Evolutionary conservation across 164 flowering plant species (phyloP), one percentile per base, ranked within the genome.

Genomic region (Brasenia schreberi): DNA sequence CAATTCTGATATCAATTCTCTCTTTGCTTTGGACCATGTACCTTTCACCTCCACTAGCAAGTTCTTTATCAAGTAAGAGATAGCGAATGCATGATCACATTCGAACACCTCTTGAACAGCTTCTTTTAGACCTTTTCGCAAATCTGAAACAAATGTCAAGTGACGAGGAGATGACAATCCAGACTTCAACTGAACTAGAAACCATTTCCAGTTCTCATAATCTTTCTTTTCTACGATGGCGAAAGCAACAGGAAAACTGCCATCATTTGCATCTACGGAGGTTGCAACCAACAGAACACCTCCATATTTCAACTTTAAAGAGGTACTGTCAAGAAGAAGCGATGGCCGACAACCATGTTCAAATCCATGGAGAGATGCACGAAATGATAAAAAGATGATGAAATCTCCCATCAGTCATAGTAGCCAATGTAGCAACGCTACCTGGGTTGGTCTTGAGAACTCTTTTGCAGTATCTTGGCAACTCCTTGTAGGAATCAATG

Each of bases 371-470:
- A 63, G n/a, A 16, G 42, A 63, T 63, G 65, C 42, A 63, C 65
- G n/a, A 39, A 63, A 63, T 5, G 65, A 75, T 18, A 75, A 83
- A 89, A 56, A 89, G 77, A 14, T 88, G 85, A 68, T 80, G 87
- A 68, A 89, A 89, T 76, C 85, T 83, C 7, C 85, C 79, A 72
- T 86, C 90, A 1, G 85, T 94, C 74, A 81, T 85, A 1, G 92
- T 88, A 61, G 74, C 63, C 45, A 82, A 78, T 18, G 83, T 81
- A 62, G 87, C 92, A 67, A 79, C 10, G 73, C 92, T 90, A 45
- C 92, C 92, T 0, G 96, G 94, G 73, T 88, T 90, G 9, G 94
- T 82, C 69, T 85, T 92, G 71, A 62, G 80, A 65, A 88, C 83
- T 77, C 75, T 87, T 65, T 85, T 83, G 77, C 96, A 90, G 52